Base-by-base conservation (phyloP, 176 grass and related monocot species). In the Lolium perenne region DNA sequence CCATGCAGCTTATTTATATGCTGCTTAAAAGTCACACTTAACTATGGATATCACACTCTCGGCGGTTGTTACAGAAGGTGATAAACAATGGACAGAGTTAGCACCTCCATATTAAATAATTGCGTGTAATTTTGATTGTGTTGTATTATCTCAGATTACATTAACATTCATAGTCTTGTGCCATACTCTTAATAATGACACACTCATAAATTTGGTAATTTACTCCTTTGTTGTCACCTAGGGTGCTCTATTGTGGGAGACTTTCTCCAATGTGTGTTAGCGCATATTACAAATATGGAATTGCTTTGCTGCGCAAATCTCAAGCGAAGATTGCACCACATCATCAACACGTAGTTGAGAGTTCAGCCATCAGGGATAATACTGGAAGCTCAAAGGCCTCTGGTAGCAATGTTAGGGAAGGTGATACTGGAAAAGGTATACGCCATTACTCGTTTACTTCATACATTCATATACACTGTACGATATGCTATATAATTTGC, bases 271-370 rank as follows among this genome's bases (percentile, higher is more conserved):
- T 95, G 86, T 98, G 97, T 91, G 80, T 55, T 43, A 91, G 86
- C 71, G 76, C 97, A 8, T 98, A 98, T 69, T 98, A 91, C 88
- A 91, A 91, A 46, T 98, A 98, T n/a, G 97, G 94, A 62, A 76
- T 29, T 47, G 88, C 94, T 43, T 78, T 98, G 45, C 84, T 98
- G 14, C 92, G 76, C 79, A 91, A 93, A 86, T 86, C 90, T 72
- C 92, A 95, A 84, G 94, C 90, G 10, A 86, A 93, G 78, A 82
- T 64, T 63, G 51, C 84, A 38, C 74, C 84, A 26, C 69, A 76
- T 76, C 50, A 76, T 76, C 38, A 50, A 38, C 90, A 88, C 51
- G 88, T 88, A 35, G 79, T 38, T 15, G 88, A 94, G 86, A 88
- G 81, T 84, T 69, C 91, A 68, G 58, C 67, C 67, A 84, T 66